A percentile compares a stretch with the other conserved stretches of the same genome.
Evolutionary conservation across 176 grass and related monocot genomes (phyloP).

Genomic region (Microstegium vimineum): DNA sequence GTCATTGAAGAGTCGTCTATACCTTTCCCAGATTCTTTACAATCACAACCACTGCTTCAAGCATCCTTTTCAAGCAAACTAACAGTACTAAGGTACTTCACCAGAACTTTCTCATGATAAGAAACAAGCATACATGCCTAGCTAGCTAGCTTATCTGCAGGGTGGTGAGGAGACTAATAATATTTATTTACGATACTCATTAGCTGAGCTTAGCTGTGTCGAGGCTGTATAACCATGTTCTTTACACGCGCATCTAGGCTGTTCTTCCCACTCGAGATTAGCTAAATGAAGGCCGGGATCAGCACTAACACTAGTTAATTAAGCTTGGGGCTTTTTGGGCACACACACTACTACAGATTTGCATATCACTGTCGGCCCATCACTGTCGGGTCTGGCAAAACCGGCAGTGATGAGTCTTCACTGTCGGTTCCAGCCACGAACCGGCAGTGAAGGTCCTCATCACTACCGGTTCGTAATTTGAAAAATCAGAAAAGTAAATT

Average conservation of each 20-base stretch:
- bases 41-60: background rate
- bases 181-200: slow-evolving; percentile 23
- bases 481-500: too few relatives aligned
- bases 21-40: background rate
- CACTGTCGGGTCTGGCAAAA: too few relatives aligned
- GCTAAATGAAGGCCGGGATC: slow-evolving; percentile 25
- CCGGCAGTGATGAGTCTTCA: too few relatives aligned
- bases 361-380: too few relatives aligned
- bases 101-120: background rate
- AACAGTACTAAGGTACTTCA: background rate
- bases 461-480: too few relatives aligned
- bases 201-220: slow-evolving; percentile 37
- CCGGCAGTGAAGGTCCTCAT: too few relatives aligned
- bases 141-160: too few relatives aligned
- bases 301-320: slow-evolving; percentile 13
- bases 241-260: slow-evolving; percentile 45
- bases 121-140: background rate
- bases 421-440: too few relatives aligned
- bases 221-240: slow-evolving; percentile 31
- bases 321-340: background rate
- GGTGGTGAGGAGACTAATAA: background rate
- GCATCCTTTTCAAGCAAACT: background rate
- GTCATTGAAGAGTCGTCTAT: background rate
- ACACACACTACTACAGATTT: too few relatives aligned
- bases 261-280: slow-evolving; percentile 34